phyloP scores from a whole-genome alignment of 2,329 filamentous ascomycete genomes.

The Ceratocystis cubensis region DNA sequence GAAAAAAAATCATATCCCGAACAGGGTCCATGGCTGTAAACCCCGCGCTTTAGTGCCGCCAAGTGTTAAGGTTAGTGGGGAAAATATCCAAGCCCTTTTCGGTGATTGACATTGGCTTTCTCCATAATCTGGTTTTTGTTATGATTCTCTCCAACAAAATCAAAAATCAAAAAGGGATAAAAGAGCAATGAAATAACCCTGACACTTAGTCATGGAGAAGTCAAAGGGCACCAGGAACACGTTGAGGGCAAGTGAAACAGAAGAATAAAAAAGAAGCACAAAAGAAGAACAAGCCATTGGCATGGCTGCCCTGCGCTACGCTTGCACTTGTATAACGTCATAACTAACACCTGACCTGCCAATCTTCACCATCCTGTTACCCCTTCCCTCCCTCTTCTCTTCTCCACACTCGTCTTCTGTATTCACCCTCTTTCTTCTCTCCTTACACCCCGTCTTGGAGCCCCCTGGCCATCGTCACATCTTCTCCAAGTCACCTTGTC shows the following conservation, averaged over 20 bases:
- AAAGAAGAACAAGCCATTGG: background rate
- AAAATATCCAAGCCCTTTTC: background rate
- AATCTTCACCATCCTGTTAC: background rate
- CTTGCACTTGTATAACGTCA: background rate
- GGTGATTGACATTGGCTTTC: background rate
- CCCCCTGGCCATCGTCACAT: background rate
- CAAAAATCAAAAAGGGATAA: background rate
- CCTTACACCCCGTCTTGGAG: background rate
- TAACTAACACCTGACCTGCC: background rate
- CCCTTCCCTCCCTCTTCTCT: background rate
- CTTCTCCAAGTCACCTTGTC: background rate
- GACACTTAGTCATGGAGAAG: background rate
- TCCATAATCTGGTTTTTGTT: too few species aligned
- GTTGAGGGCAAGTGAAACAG: background rate
- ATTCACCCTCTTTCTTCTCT: background rate
- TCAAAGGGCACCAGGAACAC: background rate
- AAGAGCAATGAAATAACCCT: background rate
- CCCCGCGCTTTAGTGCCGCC: slow-evolving; percentile 9
- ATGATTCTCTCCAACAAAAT: background rate
- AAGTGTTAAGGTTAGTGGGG: slow-evolving; percentile 9
- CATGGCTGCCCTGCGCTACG: background rate
- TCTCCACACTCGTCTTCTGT: background rate
- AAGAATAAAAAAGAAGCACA: background rate
- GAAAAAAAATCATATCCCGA: background rate
- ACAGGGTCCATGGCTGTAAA: slow-evolving; percentile 9